Evolutionary conservation across 768 basidiomycete genomes (phyloP).

Genomic region (Leccinum disarticulatum): DNA sequence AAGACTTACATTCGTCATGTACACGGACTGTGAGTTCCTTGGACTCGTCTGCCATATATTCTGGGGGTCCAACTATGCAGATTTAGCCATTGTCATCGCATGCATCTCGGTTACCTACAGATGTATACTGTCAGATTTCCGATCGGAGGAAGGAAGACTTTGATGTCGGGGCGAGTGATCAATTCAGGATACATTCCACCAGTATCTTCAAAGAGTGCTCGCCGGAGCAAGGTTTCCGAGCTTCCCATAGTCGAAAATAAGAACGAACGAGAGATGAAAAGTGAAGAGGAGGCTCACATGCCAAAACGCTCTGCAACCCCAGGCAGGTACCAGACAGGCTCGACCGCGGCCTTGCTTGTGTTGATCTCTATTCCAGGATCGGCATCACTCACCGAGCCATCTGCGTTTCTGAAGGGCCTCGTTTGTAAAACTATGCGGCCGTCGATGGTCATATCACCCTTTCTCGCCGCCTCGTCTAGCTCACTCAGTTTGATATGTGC

Average conservation of each 20-base stretch:
- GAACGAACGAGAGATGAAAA: background rate
- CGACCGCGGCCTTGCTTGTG: slow-evolving; percentile 91
- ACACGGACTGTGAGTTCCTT: slow-evolving; percentile 87
- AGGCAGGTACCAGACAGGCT: slow-evolving; percentile 95
- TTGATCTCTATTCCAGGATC: slow-evolving; percentile 84
- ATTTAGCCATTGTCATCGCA: background rate
- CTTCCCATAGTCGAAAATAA: slow-evolving; percentile 35
- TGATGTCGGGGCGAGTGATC: slow-evolving; percentile 93
- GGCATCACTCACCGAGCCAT: slow-evolving; percentile 55
- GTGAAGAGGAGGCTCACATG: slow-evolving; percentile 54
- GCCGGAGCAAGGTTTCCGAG: slow-evolving; percentile 78
- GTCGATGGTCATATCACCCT: slow-evolving; percentile 73
- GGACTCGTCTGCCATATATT: slow-evolving; percentile 67
- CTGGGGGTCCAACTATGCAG: slow-evolving; percentile 73
- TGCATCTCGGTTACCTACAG: slow-evolving; percentile 44
- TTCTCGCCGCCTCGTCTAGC: slow-evolving; percentile 76
- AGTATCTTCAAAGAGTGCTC: slow-evolving; percentile 95
- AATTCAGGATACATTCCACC: slow-evolving; percentile 96
- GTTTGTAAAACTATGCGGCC: slow-evolving; percentile 80
- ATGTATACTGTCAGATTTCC: slow-evolving; percentile 92
- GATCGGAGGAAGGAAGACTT: slow-evolving; percentile 94
- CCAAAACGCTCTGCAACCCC: slow-evolving; percentile 93
- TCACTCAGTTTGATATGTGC: slow-evolving; percentile 95
- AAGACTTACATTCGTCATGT: slow-evolving; percentile 84
- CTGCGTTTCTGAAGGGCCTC: slow-evolving; percentile 57